These are phyloP conservation scores for Schizophyllum amplum DNA, from an alignment of 1,284 basidiomycete genomes.

Conservation along the genomic window DNA sequence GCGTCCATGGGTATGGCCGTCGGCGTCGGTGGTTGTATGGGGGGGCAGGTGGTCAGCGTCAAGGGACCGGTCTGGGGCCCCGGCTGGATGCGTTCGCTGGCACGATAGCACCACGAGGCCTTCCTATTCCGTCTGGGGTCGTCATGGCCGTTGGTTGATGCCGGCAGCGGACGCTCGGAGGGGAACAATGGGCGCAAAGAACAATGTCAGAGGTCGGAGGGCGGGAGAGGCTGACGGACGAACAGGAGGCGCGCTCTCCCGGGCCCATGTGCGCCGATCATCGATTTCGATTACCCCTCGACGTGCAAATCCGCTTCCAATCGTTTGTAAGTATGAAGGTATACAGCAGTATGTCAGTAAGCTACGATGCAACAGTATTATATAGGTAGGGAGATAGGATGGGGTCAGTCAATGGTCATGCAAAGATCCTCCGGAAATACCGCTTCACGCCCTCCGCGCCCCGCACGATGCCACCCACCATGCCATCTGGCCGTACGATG, in stretches of 20 bases:
- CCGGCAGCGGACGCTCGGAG: no score
- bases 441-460: conserved; percentile 20
- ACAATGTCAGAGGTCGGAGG: no score
- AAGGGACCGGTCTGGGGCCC: background rate
- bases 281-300: no score
- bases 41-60: background rate
- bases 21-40: no score
- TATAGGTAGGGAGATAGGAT: background rate
- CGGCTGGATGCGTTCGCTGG: background rate
- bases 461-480: conserved; percentile 29
- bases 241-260: background rate
- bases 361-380: background rate
- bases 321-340: background rate
- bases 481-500: conserved; percentile 31
- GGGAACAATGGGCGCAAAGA: background rate
- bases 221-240: no score
- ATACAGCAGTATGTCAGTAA: background rate
- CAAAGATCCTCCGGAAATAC: conserved; percentile 23
- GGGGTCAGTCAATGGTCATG: background rate
- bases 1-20: background rate
- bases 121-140: background rate
- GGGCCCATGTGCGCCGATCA: background rate
- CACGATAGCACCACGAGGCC: background rate
- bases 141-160: background rate
- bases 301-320: background rate